Base-by-base conservation (phyloP, 305 asterid genomes). In the Fraxinus greggii region DNA sequence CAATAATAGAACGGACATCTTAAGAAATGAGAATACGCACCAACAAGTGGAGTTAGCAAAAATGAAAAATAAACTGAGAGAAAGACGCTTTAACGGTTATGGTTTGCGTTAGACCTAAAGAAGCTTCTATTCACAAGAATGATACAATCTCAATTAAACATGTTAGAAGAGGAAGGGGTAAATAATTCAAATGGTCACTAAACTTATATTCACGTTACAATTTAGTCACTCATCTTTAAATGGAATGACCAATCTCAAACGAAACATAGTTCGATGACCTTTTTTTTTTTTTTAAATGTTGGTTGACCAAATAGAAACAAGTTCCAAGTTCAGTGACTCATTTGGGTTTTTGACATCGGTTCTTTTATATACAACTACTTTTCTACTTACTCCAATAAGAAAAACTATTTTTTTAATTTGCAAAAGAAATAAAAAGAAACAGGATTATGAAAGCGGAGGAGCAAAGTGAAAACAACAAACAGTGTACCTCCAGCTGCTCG, bases 401-500 rank as follows among this genome's bases (percentile, higher is more conserved):
- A n/a, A 40, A 54, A n/a, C 24, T 54, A 4, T 5, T 17, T 54
- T 23, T 21, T 13, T 32, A 32, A 32, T 32, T 32, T 32, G 35
- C 35, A 32, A 32, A 32, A 32, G 35, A 32, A 32, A 32, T 3
- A 32, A 32, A 32, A 32, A 32, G 35, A 32, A 32, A 32, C 35
- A 32, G 5, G 7, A 21, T 48, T 13, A 15, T 48, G 59, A 13
- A 48, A 45, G 59, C 19, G 0, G 7, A 0, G 0, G 23, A 13
- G 35, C 35, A 40, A 69, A 61, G 9, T 23, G 74, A 63, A 79
- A 23, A 69, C 74, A 63, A 63, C 72, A 63, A 63, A 10, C 5
- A 83, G 31, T 81, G 72, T 89, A 94, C 99, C 98, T 96, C 99
- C 87, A 96, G 83, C 78, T 96, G 99, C 89, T 96, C 99, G 26